Base-by-base conservation (phyloP, 192 early-diverging fungal genomes). In the Coemansia sp. region DNA sequence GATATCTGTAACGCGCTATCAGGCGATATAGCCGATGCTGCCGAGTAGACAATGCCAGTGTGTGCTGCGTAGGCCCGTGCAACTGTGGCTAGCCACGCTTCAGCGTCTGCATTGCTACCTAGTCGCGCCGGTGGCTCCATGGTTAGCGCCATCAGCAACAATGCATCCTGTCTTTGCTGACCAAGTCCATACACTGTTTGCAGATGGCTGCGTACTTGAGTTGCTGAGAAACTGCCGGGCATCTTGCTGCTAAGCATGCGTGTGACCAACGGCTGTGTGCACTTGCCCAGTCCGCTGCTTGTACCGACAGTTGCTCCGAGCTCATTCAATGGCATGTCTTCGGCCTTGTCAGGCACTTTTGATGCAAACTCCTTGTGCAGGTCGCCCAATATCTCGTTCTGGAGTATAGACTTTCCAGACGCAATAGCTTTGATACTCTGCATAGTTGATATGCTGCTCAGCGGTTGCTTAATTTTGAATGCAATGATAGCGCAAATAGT, bases 361-460 rank as follows among this genome's bases (percentile, higher is more conserved):
- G 80, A 84, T 62, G 87, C 87, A 83, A 98, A 94, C 75, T 98
- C 96, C 64, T 92, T 94, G 58, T 89, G 91, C 46, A 98, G 78
- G 70, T 96, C 93, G 74, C 94, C 96, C 52, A 98, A 81, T 38
- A 98, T 93, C 63, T 98, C 96, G 83, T 98, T 98, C 70, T 97
- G 94, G n/a, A 97, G 84, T 46, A 92, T 97, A 5, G 90, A 93
- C 73, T 98, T 98, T 65, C 95, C 95, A 28, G 87, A 90, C 47
- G 94, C 90, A 36, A 95, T 85, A 42, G 91, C 88, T 83, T 97
- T 82, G 36, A 82, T 76, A 50, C 86, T 85, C 80, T 92, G 94
- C 57, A 73, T 61, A 24, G 86, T 67, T 20, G 92, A 85, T 47
- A 96, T 71, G 18, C 90, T 88, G 20, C 83, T 73, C 1, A 92